Conservation (phyloP, 495 filamentous ascomycete species). For the Hamigera avellanea region DNA sequence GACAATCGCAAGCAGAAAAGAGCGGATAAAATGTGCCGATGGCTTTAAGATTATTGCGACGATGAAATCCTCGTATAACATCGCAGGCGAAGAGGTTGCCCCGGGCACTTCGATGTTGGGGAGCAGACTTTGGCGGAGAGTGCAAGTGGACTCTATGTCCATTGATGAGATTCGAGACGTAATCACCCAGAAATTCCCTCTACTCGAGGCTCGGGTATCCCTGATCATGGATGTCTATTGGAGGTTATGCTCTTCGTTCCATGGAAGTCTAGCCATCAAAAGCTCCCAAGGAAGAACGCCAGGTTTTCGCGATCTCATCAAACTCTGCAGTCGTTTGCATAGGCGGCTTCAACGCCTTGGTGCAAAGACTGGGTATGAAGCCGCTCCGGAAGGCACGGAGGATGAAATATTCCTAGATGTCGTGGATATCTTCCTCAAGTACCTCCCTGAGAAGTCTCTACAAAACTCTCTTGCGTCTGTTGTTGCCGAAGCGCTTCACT, state of each 20-base stretch:
- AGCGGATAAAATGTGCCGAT: constrained; percentile 66
- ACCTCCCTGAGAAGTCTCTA: constrained; percentile 54
- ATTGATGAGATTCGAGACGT: constrained; percentile 67
- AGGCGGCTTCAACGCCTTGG: constrained; percentile 43
- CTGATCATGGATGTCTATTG: constrained; percentile 68
- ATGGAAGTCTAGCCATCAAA: constrained; percentile 33
- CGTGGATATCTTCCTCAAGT: constrained; percentile 76
- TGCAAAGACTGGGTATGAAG: constrained; percentile 59
- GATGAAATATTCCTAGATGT: constrained; percentile 88
- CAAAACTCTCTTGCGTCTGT: constrained; percentile 47
- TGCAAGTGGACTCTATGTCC: constrained; percentile 53
- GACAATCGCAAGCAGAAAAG: constrained; percentile 73
- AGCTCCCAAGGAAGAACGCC: constrained; percentile 36
- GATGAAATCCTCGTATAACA: constrained; percentile 64
- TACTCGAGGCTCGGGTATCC: constrained; percentile 55
- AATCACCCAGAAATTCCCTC: constrained; percentile 52
- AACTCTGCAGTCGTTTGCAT: constrained; percentile 72
- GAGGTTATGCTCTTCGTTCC: constrained; percentile 43
- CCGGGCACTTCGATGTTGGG: constrained; percentile 55
- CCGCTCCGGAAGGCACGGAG: constrained; percentile 56
- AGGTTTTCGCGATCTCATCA: constrained; percentile 75
- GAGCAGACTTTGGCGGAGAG: constrained; percentile 66
- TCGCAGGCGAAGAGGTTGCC: constrained; percentile 52
- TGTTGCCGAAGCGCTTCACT: constrained; percentile 75
- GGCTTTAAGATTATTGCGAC: constrained; percentile 89